Percentiles rank a stretch among this genome's conserved stretches.
phyloP scores from a whole-genome alignment of 1,284 basidiomycete species.

The Puccinia novopanici region DNA sequence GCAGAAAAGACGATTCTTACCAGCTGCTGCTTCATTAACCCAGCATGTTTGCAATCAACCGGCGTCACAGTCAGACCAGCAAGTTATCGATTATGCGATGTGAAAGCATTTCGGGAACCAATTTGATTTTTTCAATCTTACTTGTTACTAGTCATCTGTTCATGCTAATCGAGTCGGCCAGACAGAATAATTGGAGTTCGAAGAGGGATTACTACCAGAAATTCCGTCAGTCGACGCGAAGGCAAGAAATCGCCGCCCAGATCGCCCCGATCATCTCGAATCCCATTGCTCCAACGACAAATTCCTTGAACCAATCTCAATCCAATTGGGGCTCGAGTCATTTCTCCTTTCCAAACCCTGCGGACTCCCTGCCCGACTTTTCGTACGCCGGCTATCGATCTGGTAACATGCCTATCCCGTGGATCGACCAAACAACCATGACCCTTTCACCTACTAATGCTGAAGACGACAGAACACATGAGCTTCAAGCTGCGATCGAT shows the following conservation, averaged over 20 bases:
- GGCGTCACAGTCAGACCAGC: not conserved
- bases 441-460: slow-evolving; percentile 36
- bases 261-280: not conserved
- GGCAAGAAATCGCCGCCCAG: not conserved
- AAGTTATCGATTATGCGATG: not conserved
- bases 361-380: slow-evolving; percentile 42
- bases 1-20: not conserved
- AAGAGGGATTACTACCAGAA: not conserved
- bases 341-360: slow-evolving; percentile 16
- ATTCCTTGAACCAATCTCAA: not conserved
- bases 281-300: not conserved
- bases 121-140: not conserved
- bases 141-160: not conserved
- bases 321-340: slow-evolving; percentile 6
- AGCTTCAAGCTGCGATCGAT: slow-evolving; percentile 46
- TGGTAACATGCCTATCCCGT: slow-evolving; percentile 35
- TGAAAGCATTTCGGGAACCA: not conserved
- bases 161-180: not conserved
- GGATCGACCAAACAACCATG: slow-evolving; percentile 3
- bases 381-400: slow-evolving; percentile 45
- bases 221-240: not conserved
- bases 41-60: not conserved
- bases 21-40: not conserved
- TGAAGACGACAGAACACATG: slow-evolving; percentile 37
- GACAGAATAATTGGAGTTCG: not conserved